Evolutionary conservation across 768 basidiomycete genomes (phyloP).

Genomic region (Pholiota molesta): DNA sequence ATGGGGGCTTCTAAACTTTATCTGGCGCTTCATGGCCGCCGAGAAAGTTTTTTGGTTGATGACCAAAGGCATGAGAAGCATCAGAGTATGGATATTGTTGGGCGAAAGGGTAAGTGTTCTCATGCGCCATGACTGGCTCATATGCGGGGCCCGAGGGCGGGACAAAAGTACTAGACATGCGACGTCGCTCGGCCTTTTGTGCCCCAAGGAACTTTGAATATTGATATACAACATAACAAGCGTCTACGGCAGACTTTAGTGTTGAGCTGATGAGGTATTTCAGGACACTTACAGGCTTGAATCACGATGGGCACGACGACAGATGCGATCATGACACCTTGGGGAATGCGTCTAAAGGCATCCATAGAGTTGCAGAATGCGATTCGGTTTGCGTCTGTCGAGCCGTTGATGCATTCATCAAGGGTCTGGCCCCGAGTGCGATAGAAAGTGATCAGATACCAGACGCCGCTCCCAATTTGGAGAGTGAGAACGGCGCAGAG

Average conservation of each 20-base stretch:
- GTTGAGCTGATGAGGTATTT: neutral
- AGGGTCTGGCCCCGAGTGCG: slow-evolving; percentile 26
- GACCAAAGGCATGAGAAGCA: slow-evolving; percentile 31
- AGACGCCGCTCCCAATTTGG: slow-evolving; percentile 34
- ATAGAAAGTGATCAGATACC: slow-evolving; percentile 36
- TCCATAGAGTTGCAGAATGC: slow-evolving; percentile 33
- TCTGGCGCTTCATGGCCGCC: slow-evolving; percentile 10
- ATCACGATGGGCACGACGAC: slow-evolving; percentile 38
- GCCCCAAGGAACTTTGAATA: slow-evolving; percentile 36
- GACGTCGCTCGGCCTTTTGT: slow-evolving; percentile 28
- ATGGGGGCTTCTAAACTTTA: slow-evolving; percentile 12
- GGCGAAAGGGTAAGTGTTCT: slow-evolving; percentile 31
- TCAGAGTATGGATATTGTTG: slow-evolving; percentile 38
- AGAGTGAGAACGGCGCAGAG: slow-evolving; percentile 31
- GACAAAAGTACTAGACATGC: slow-evolving; percentile 21
- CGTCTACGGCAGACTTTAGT: slow-evolving; percentile 31
- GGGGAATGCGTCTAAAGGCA: slow-evolving; percentile 27
- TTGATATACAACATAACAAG: slow-evolving; percentile 38
- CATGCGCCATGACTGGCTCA: slow-evolving; percentile 29
- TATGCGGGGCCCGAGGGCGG: slow-evolving; percentile 24
- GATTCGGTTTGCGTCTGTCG: slow-evolving; percentile 27
- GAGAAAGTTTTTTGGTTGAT: slow-evolving; percentile 13
- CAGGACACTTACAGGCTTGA: slow-evolving; percentile 37
- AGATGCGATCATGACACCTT: slow-evolving; percentile 33
- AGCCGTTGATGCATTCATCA: slow-evolving; percentile 32